These are phyloP conservation scores for Cyberlindnera bimundalis DNA, from an alignment of 805 yeast genomes.

Conservation along the genomic window DNA sequence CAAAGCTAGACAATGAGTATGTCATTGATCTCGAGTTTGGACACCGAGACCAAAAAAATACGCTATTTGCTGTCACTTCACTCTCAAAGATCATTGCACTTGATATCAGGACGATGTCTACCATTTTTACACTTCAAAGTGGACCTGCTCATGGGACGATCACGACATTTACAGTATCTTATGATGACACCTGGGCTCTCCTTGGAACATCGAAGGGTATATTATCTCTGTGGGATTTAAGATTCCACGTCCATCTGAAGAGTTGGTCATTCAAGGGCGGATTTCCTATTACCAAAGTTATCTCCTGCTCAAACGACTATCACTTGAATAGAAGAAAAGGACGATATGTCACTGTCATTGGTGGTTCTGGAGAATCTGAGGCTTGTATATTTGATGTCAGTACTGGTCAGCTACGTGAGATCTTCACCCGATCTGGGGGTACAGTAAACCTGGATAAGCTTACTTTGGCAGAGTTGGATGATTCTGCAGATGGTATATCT, in stretches of 20 bases:
- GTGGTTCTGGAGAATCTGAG: constrained; percentile 60
- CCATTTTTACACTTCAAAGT: constrained; percentile 41
- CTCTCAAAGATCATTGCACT: constrained; percentile 46
- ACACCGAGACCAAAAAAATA: constrained; percentile 35
- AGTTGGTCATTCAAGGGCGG: constrained; percentile 57
- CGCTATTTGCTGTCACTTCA: constrained; percentile 51
- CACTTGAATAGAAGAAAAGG: constrained; percentile 34
- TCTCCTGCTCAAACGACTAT: constrained; percentile 39
- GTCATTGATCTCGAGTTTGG: constrained; percentile 43
- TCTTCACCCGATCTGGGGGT: constrained; percentile 26
- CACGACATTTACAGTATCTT: constrained; percentile 55
- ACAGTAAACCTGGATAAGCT: constrained; percentile 20
- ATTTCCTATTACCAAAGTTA: constrained; percentile 47
- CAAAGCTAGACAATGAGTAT: constrained; percentile 38
- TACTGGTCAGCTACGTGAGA: constrained; percentile 51
- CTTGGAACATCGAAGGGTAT: constrained; percentile 76
- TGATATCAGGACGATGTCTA: constrained; percentile 57
- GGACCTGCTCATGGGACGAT: constrained; percentile 66
- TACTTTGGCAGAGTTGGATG: constrained; percentile 17
- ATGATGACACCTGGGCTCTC: constrained; percentile 56
- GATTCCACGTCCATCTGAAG: constrained; percentile 59
- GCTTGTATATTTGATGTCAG: constrained; percentile 77
- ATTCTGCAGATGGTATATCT: constrained; percentile 1
- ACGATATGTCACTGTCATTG: constrained; percentile 53
- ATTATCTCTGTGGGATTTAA: constrained; percentile 75